These are phyloP conservation scores for Fusarium praegraminearum DNA, from an alignment of 2,329 filamentous ascomycete species.

Conservation along the genomic window DNA sequence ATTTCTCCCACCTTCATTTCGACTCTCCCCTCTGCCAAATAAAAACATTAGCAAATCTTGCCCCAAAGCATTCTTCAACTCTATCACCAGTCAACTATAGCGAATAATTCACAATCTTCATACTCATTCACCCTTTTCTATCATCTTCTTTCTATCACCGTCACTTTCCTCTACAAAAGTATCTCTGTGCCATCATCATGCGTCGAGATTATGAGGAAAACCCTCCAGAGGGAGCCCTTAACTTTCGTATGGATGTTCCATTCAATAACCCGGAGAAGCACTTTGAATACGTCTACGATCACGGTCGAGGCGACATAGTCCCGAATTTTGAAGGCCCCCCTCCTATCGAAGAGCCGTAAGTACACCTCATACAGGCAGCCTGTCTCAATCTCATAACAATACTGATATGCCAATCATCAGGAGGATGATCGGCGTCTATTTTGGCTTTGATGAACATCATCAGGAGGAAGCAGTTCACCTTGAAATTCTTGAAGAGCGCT, in stretches of 20 bases:
- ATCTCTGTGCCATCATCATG: not conserved
- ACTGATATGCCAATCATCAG: not conserved
- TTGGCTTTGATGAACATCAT: not conserved
- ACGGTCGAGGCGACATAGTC: not conserved
- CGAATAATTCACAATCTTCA: too few species aligned
- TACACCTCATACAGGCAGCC: not conserved
- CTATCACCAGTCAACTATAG: not conserved
- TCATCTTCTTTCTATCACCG: not conserved
- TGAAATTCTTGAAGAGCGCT: not conserved
- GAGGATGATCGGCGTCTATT: not conserved
- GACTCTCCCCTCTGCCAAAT: not conserved
- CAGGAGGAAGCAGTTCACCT: not conserved
- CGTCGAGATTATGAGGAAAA: not conserved
- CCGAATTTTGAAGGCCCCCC: not conserved
- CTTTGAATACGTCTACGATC: not conserved
- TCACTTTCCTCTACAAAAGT: not conserved
- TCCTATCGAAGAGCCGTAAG: not conserved
- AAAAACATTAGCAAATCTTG: not conserved
- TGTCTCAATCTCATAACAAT: not conserved
- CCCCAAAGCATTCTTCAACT: not conserved
- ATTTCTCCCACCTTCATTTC: not conserved
- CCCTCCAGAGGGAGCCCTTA: not conserved
- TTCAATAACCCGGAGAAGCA: not conserved
- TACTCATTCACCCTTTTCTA: not conserved
- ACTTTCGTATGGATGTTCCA: not conserved